Conservation (phyloP, 176 grass and related monocot genomes). For the Triticum aestivum region DNA sequence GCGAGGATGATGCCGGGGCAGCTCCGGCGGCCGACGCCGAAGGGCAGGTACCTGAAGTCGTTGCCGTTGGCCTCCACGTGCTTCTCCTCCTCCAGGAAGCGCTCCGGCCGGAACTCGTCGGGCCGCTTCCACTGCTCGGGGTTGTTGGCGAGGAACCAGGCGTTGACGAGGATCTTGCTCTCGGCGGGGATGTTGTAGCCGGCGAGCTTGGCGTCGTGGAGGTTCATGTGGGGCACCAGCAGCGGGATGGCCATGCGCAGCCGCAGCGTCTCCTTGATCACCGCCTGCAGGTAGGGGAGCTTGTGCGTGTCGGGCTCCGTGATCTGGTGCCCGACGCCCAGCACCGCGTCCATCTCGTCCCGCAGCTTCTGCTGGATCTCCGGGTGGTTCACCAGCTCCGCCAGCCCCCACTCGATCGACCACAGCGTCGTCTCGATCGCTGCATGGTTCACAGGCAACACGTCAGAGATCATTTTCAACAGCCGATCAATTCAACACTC, state of each 20-base stretch:
- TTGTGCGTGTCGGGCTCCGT: conserved; percentile 67
- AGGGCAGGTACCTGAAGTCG: conserved; percentile 76
- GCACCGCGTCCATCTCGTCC: conserved; percentile 54
- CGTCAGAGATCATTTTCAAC: background rate
- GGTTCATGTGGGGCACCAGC: conserved; percentile 84
- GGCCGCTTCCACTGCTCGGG: conserved; percentile 55
- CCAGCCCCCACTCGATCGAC: conserved; percentile 98
- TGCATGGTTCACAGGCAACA: conserved; percentile 11
- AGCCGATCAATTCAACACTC: background rate
- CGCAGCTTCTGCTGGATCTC: conserved; percentile 69
- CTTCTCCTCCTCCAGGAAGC: conserved; percentile 78
- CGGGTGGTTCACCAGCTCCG: conserved; percentile 97
- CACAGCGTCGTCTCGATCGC: conserved; percentile 99
- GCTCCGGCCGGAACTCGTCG: conserved; percentile 72
- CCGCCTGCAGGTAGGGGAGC: conserved; percentile 75
- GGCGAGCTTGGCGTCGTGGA: conserved; percentile 71
- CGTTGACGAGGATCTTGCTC: conserved; percentile 84
- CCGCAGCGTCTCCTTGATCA: conserved; percentile 83
- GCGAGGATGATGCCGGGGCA: conserved; percentile 85
- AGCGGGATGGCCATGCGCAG: conserved; percentile 82
- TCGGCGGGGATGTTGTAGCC: conserved; percentile 77
- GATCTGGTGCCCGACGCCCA: conserved; percentile 46
- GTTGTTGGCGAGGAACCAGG: conserved; percentile 80
- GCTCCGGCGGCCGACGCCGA: conserved; percentile 70
- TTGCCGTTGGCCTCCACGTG: conserved; percentile 75